phyloP scores from a whole-genome alignment of 345 rosid species.

The Odontarrhena argentea region DNA sequence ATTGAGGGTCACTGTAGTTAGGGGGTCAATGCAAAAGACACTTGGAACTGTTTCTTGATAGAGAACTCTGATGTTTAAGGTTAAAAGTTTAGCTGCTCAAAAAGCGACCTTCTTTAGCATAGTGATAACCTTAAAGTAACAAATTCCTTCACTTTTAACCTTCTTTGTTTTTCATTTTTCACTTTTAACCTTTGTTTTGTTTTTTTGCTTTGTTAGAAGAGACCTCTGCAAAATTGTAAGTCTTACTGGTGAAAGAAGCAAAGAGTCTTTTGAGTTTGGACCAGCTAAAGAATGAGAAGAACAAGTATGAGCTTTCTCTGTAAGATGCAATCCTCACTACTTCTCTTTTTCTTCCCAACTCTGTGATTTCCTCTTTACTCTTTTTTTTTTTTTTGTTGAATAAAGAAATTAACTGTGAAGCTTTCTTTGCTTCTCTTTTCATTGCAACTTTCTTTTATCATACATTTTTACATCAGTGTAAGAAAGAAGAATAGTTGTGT shows the following conservation, averaged over 20 bases:
- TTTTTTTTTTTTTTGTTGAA: slow-evolving; percentile 28
- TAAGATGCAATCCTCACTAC: slow-evolving; percentile 22
- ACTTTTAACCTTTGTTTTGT: not conserved
- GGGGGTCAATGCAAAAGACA: slow-evolving; percentile 34
- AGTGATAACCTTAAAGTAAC: slow-evolving; percentile 5
- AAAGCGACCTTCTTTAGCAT: slow-evolving; percentile 20
- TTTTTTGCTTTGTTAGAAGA: slow-evolving; percentile 21
- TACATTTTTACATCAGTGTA: slow-evolving; percentile 20
- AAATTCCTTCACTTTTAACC: slow-evolving; percentile 4
- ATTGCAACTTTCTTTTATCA: not conserved
- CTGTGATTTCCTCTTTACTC: slow-evolving; percentile 2
- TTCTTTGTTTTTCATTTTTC: not conserved
- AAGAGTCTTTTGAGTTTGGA: slow-evolving; percentile 23
- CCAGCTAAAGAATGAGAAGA: slow-evolving; percentile 26
- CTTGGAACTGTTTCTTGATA: slow-evolving; percentile 25
- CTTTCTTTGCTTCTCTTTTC: slow-evolving; percentile 7
- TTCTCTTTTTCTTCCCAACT: slow-evolving; percentile 10
- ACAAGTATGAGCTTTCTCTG: slow-evolving; percentile 28
- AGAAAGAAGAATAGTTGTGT: slow-evolving; percentile 31
- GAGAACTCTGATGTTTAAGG: slow-evolving; percentile 38
- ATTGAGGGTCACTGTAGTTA: slow-evolving; percentile 26
- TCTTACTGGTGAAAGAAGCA: slow-evolving; percentile 29
- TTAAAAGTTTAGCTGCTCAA: slow-evolving; percentile 34
- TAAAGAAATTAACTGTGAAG: slow-evolving; percentile 19
- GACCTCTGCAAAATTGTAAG: slow-evolving; percentile 4